Base-by-base conservation (phyloP, 2,329 filamentous ascomycete genomes). In the Aspergillus novoparasiticus region DNA sequence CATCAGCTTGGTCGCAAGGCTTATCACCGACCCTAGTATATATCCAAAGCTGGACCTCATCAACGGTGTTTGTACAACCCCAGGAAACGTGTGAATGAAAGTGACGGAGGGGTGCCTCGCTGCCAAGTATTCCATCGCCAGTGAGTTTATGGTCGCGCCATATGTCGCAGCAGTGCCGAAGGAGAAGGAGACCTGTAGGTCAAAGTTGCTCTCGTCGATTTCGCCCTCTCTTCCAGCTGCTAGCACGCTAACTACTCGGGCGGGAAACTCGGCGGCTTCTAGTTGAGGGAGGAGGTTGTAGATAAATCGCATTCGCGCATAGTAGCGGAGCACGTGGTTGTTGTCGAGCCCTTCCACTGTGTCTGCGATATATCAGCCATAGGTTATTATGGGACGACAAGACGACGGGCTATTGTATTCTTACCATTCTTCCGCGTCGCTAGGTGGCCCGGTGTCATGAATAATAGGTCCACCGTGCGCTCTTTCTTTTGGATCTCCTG, bases 401-500 rank as follows among this genome's bases (percentile, higher is more conserved):
- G 26, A 8, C 10, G 23, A 48, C 1, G 11, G 1, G 4, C 5
- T 30, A 50, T 26, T 14, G 8, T 12, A 11, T 14, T 30, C 45
- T 19, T 65, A 68, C 69, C 66, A 61, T 68, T 65, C 21, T 65
- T 51, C 4, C 48, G 48, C n/a, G 48, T 34, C n/a, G 48, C 48
- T 19, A 51, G 4, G 19, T 51, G 48, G 4, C 75, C 75, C 19
- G 69, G 64, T 19, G 60, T 76, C 66, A 75, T 50, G 55, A 76
- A 72, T 0, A 76, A 58, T 4, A 77, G n/a, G 57, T 77, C 75
- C 19, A 77, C 55, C 19, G 61, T 63, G 0, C 63, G 64, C 28
- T 74, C 73, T 57, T 75, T 68, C 56, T 67, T 62, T 28, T 71
- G 74, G 59, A 88, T 84, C 34, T 80, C 71, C 12, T 75, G 72